A percentile compares a stretch with the other conserved stretches of the same genome.
These are phyloP conservation scores for Beauveria scarabaeidicola DNA, from an alignment of 2,329 filamentous ascomycete genomes.

Conservation along the genomic window DNA sequence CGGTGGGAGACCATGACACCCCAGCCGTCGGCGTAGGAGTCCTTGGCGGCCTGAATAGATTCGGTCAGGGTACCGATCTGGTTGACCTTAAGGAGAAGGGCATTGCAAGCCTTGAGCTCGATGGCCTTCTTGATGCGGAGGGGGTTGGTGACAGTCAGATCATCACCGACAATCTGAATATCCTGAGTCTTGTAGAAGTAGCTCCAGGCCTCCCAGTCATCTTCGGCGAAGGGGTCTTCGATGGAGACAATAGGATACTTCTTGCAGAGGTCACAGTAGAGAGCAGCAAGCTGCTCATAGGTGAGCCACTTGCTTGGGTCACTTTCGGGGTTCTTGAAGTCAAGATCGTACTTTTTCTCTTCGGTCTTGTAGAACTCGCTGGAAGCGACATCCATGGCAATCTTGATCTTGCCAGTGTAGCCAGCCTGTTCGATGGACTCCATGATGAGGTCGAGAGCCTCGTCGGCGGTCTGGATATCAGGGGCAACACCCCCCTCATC, in stretches of 20 bases:
- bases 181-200: constrained; percentile 99
- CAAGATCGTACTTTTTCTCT: constrained; percentile 98
- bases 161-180: constrained; percentile 97
- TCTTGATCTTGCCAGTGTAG: constrained; percentile 93
- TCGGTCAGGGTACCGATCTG: constrained; percentile 98
- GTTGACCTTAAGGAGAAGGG: constrained; percentile 98
- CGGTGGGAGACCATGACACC: constrained; percentile 99
- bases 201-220: constrained; percentile 99
- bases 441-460: constrained; percentile 93
- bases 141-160: constrained; percentile 98
- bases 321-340: constrained; percentile 99
- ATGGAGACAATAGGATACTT: constrained; percentile 99
- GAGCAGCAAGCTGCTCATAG: constrained; percentile 89
- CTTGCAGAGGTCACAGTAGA: constrained; percentile 78
- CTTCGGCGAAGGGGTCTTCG: constrained; percentile 98
- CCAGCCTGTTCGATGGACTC: constrained; percentile 90
- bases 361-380: constrained; percentile 99
- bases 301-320: constrained; percentile 97
- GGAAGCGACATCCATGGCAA: constrained; percentile 98
- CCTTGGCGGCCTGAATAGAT: constrained; percentile 98
- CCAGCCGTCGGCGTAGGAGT: constrained; percentile 92
- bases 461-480: constrained; percentile 93
- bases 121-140: constrained; percentile 99
- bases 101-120: constrained; percentile 97
- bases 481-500: constrained; percentile 99